Base-by-base conservation (phyloP, 768 basidiomycete genomes). In the Kwoniella mangroviensis region DNA sequence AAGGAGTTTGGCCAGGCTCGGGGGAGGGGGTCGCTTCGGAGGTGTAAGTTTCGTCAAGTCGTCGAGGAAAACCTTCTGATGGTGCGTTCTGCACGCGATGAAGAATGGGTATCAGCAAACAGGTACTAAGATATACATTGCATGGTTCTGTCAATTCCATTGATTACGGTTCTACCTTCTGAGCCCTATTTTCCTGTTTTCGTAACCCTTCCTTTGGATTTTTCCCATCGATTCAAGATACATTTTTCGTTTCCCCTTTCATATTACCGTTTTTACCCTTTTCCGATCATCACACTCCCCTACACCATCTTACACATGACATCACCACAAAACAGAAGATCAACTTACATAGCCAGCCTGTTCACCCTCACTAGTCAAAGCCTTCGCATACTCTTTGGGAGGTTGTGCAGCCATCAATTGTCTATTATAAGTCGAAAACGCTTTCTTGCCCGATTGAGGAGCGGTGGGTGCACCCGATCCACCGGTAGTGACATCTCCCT, bases 301-400 rank as follows among this genome's bases (percentile, higher is more conserved):
- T 19, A 10, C 15, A 6, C 12, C 15, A 13, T 19, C 45, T 49
- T 49, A 17, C 45, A 17, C 45, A 13, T 19, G 13, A 49, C 34
- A 6, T 7, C 34, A 49, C 12, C 45, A 49, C 45, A 49, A 17
- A 49, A 49, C 17, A 22, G 21, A 52, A 62, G 22, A 13, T 19
- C 49, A 54, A 79, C 79, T 72, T 62, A 81, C 79, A 64, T 70
- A 73, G 4, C 78, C 78, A 26, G 71, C 68, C 64, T 72, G 65
- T 40, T 58, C 49, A n/a, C 73, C 67, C 49, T 75, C 73, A 24
- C 58, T 41, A 6, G 68, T 51, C 5, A 67, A n/a, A 40, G 72
- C 75, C 43, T 75, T 70, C 3, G 72, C 68, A 65, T 79, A 79
- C 9, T 70, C 72, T 17, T 65, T 65, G 13, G 70, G 60, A 17